Evolutionary conservation across 169 alveolate genomes (phyloP).

Genomic region (Toxoplasma gondii): DNA sequence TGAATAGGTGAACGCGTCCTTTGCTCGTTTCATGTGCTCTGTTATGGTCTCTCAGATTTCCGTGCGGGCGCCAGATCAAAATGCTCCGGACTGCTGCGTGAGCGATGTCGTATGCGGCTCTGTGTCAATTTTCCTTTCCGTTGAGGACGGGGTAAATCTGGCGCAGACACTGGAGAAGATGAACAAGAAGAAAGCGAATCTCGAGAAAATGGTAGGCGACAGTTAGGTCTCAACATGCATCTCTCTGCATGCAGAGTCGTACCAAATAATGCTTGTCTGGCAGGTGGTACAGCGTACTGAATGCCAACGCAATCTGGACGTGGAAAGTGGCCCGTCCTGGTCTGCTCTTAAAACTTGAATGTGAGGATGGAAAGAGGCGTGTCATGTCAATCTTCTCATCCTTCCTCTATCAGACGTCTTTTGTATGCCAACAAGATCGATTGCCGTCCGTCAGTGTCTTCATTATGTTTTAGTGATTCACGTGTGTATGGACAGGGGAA

Average conservation of each 20-base stretch:
- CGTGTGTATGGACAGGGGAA: too few species aligned
- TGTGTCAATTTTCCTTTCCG: constrained; percentile 21
- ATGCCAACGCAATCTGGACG: too few species aligned
- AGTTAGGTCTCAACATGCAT: background rate
- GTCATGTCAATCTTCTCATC: too few species aligned
- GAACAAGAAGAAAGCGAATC: constrained; percentile 46
- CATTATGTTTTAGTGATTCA: too few species aligned
- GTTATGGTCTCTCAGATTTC: background rate
- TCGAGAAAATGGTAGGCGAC: constrained; percentile 16
- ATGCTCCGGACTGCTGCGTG: constrained; percentile 31
- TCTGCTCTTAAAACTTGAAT: too few species aligned
- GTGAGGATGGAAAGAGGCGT: too few species aligned
- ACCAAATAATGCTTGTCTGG: background rate
- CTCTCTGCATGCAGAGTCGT: background rate
- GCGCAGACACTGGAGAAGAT: constrained; percentile 59
- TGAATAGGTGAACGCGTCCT: background rate
- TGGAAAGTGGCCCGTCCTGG: too few species aligned
- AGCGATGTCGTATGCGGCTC: constrained; percentile 48
- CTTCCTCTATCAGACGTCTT: too few species aligned
- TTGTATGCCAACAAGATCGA: too few species aligned
- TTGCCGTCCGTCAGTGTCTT: too few species aligned
- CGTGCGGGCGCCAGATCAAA: constrained; percentile 12
- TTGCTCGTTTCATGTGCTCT: background rate
- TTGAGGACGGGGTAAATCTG: constrained; percentile 54
- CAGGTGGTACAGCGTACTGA: too few species aligned